Percentiles rank a stretch among this genome's conserved stretches.
phyloP scores from a whole-genome alignment of 768 basidiomycete genomes.

The Podaxis pistillaris region DNA sequence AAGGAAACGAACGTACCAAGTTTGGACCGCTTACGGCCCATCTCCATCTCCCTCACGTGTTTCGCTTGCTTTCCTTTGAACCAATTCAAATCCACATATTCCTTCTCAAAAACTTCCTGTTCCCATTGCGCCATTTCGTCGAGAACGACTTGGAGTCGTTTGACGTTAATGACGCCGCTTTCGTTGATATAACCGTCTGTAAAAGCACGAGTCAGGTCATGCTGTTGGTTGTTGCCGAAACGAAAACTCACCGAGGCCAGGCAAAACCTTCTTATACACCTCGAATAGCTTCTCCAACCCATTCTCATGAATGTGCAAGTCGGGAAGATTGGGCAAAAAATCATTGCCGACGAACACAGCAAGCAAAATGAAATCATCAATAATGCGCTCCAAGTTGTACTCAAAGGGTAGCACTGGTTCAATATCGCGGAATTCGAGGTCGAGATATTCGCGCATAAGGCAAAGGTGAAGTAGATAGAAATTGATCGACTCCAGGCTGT shows the following conservation, averaged over 20 bases:
- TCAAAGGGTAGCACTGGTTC: constrained; percentile 66
- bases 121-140: constrained; percentile 90
- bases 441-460: constrained; percentile 94
- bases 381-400: constrained; percentile 90
- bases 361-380: constrained; percentile 96
- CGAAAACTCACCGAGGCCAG: constrained; percentile 55
- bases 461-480: constrained; percentile 96
- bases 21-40: constrained; percentile 52
- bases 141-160: constrained; percentile 80
- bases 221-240: background rate
- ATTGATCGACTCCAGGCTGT: constrained; percentile 71
- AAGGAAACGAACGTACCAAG: constrained; percentile 49
- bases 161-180: constrained; percentile 75
- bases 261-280: constrained; percentile 91
- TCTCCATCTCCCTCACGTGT: constrained; percentile 63
- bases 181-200: constrained; percentile 94
- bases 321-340: constrained; percentile 94
- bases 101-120: constrained; percentile 86
- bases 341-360: constrained; percentile 98
- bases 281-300: constrained; percentile 91
- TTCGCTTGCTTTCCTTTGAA: constrained; percentile 90
- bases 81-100: constrained; percentile 88
- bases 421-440: constrained; percentile 88
- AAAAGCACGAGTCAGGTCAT: background rate
- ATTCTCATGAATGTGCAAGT: constrained; percentile 97